Base-by-base conservation (phyloP, 345 rosid species). In the Trapa incisa region DNA sequence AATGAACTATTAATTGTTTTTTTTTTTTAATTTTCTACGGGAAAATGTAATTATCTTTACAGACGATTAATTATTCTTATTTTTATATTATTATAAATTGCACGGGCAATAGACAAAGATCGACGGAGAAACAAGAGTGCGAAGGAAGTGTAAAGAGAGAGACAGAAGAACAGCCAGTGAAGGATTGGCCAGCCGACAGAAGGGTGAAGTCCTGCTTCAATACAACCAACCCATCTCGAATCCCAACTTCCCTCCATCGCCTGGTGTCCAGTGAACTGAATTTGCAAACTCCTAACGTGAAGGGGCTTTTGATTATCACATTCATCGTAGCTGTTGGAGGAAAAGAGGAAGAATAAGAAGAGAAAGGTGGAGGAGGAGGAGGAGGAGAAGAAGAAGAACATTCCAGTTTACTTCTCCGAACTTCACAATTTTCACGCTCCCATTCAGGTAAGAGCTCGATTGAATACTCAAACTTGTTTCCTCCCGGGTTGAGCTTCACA, bases 171-270 rank as follows among this genome's bases (percentile, higher is more conserved):
- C 57, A 22, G 65, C 47, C 37, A 53, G 54, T 54, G 56, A 64
- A 39, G 73, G 65, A 80, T 45, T 71, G 82, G 84, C 29, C 29
- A 82, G 75, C 83, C 82, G 81, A 79, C 78, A 80, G 85, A 82
- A 80, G 77, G 66, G 69, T 70, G 57, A 29, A 47, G 29, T 47
- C 32, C 54, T 47, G 35, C 69, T 47, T 17, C 3, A 16, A n/a
- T 10, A 22, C 5, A 65, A 1, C 47, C 15, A 39, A 48, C 67
- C 37, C 32, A 3, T 58, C 69, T 67, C 61, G 52, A 67, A 50
- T 67, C 69, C 57, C 22, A 29, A 17, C 37, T 29, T 53, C 32
- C 5, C 60, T 15, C 60, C 33, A n/a, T 67, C 16, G 41, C 52
- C 32, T 52, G 14, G 13, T 29, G 17, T 14, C 43, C 17, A 67